phyloP scores from a whole-genome alignment of 1,284 basidiomycete species.

The Filobasidium uniguttulatum region DNA sequence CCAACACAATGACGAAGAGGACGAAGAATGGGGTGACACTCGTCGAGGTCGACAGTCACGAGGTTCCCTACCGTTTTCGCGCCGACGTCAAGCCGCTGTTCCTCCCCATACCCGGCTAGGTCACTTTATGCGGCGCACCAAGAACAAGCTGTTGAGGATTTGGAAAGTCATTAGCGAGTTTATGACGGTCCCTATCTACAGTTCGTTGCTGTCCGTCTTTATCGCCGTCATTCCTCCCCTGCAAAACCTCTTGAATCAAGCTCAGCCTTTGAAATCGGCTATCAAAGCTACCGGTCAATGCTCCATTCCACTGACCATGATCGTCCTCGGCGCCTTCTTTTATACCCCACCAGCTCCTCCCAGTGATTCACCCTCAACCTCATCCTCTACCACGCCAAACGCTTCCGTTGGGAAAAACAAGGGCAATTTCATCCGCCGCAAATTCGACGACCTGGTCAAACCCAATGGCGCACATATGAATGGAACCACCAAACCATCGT shows the following conservation, averaged over 20 bases:
- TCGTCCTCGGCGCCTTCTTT: slow-evolving; percentile 89
- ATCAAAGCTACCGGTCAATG: slow-evolving; percentile 60
- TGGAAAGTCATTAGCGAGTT: slow-evolving; percentile 50
- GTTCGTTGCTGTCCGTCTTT: slow-evolving; percentile 60
- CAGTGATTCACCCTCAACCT: neutral
- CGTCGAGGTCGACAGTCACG: neutral
- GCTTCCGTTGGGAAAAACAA: neutral
- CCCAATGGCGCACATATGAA: neutral
- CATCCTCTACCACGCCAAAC: neutral
- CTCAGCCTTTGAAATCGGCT: slow-evolving; percentile 58
- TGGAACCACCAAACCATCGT: neutral
- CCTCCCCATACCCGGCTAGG: slow-evolving; percentile 18
- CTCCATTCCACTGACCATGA: slow-evolving; percentile 74
- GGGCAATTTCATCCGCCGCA: slow-evolving; percentile 20
- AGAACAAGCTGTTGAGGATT: slow-evolving; percentile 26
- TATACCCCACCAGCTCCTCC: slow-evolving; percentile 36
- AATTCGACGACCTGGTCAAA: slow-evolving; percentile 19
- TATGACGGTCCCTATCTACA: slow-evolving; percentile 78
- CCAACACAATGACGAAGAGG: slow-evolving; percentile 28
- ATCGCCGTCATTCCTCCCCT: slow-evolving; percentile 67
- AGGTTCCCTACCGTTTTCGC: slow-evolving; percentile 13
- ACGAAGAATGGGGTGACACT: slow-evolving; percentile 34
- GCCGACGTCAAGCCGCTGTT: slow-evolving; percentile 17
- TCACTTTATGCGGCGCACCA: slow-evolving; percentile 21
- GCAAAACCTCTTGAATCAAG: slow-evolving; percentile 50